Conservation (phyloP, 129 eudicot species). For the Flaveria brownii region DNA sequence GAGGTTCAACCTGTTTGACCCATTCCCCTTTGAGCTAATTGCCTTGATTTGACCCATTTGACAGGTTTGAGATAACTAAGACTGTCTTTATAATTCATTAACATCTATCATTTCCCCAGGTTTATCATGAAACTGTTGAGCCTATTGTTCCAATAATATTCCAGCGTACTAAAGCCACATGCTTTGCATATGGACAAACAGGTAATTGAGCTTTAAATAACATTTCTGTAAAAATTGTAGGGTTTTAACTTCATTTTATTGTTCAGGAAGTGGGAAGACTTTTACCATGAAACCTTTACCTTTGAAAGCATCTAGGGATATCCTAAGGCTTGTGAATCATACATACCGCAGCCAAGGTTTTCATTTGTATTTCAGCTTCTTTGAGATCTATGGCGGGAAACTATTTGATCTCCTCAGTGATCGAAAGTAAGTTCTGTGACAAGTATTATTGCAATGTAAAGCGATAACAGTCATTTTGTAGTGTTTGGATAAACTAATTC, state of each 20-base stretch:
- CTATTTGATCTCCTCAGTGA: conserved; percentile 84
- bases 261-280: conserved; percentile 94
- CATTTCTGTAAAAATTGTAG: background rate
- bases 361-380: conserved; percentile 83
- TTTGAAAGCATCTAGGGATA: conserved; percentile 85
- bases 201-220: conserved; percentile 40
- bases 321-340: conserved; percentile 81
- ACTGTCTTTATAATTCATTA: background rate
- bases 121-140: conserved; percentile 92
- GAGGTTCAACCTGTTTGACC: background rate
- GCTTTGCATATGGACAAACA: conserved; percentile 99
- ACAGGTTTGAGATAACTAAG: background rate
- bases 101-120: conserved; percentile 42
- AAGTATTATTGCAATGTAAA: background rate
- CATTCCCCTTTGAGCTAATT: background rate
- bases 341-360: conserved; percentile 93
- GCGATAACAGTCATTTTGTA: background rate
- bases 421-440: conserved; percentile 59
- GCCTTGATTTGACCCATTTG: background rate
- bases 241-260: conserved; percentile 1
- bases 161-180: conserved; percentile 97
- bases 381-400: conserved; percentile 97
- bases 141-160: conserved; percentile 96
- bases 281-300: conserved; percentile 96
- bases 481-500: conserved; percentile 5